Conservation (phyloP, 345 rosid genomes). For the Abelmoschus esculentus region DNA sequence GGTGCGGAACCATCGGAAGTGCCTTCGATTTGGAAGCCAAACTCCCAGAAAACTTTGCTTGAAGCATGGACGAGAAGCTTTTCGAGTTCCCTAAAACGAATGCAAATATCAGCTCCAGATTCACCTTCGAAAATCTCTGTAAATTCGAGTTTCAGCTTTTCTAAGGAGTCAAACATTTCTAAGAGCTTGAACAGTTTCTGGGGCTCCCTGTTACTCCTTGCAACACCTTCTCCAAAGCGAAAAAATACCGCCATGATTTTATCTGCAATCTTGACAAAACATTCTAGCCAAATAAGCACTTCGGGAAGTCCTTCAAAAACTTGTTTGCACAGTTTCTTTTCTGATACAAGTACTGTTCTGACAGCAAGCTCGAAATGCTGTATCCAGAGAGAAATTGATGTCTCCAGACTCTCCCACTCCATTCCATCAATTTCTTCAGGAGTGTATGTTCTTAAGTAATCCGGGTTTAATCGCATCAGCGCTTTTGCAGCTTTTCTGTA, state of each 20-base stretch:
- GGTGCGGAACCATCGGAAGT: constrained; percentile 47
- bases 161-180: constrained; percentile 53
- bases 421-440: constrained; percentile 55
- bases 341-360: constrained; percentile 38
- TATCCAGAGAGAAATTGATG: constrained; percentile 50
- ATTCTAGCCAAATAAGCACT: constrained; percentile 46
- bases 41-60: constrained; percentile 55
- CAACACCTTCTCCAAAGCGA: constrained; percentile 60
- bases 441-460: constrained; percentile 41
- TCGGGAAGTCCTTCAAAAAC: constrained; percentile 38
- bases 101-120: constrained; percentile 49
- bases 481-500: constrained; percentile 59
- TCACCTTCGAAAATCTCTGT: constrained; percentile 45
- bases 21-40: constrained; percentile 60
- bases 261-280: constrained; percentile 55
- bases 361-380: constrained; percentile 49
- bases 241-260: constrained; percentile 69
- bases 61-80: constrained; percentile 51
- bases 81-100: constrained; percentile 49
- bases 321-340: constrained; percentile 45
- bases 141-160: constrained; percentile 38
- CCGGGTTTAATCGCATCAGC: constrained; percentile 46
- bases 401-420: constrained; percentile 62
- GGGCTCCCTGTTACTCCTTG: constrained; percentile 54
- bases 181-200: constrained; percentile 63